Percentiles rank a stretch among this genome's conserved stretches.
phyloP scores from a whole-genome alignment of 345 rosid species.

The Eucalyptus pauciflora region DNA sequence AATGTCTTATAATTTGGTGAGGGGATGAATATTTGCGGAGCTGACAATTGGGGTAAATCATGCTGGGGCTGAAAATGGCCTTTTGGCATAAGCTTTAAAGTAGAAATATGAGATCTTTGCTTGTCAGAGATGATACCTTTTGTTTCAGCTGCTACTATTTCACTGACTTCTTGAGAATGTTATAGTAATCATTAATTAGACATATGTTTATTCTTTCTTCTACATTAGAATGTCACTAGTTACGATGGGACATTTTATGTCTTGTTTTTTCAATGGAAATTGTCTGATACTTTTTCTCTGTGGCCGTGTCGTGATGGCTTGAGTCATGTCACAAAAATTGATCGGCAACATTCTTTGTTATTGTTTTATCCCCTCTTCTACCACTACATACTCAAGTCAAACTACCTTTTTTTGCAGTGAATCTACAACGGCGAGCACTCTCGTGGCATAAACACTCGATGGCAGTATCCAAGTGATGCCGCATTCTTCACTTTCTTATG shows the following conservation, averaged over 20 bases:
- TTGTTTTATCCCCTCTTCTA: neutral
- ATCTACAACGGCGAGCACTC: slow-evolving; percentile 61
- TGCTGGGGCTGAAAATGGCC: neutral
- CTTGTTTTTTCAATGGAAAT: neutral
- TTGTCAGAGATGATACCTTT: neutral
- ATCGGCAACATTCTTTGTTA: neutral
- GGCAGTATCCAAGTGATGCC: neutral
- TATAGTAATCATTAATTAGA: neutral
- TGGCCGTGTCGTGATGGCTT: neutral
- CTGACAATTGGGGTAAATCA: neutral
- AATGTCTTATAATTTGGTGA: neutral
- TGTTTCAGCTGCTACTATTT: neutral
- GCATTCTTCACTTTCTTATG: neutral
- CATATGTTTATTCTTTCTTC: neutral
- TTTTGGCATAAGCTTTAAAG: neutral
- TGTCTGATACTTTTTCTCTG: neutral
- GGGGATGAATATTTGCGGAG: neutral
- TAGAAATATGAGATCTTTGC: neutral
- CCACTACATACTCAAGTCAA: neutral
- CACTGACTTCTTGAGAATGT: neutral
- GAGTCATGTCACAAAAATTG: neutral
- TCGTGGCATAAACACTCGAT: slow-evolving; percentile 29
- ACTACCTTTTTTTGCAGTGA: slow-evolving; percentile 1
- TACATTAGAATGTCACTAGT: neutral
- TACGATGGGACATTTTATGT: accelerated